A percentile compares a stretch with the other conserved stretches of the same genome.
Conservation (phyloP, 139 green algal genomes). For the Choricystis sp. region DNA sequence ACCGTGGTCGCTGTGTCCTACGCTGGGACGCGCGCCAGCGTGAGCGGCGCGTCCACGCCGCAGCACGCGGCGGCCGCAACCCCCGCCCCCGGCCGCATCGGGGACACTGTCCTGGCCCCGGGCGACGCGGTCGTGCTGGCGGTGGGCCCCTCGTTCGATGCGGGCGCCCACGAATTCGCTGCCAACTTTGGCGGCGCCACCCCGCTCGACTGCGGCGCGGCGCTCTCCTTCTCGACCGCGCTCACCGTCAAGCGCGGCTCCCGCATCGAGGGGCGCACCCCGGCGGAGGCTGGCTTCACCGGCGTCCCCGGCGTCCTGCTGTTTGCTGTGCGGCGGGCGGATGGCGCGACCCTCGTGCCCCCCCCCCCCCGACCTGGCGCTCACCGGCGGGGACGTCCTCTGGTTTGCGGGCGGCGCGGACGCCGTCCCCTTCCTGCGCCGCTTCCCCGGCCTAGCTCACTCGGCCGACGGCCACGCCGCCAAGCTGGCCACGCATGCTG, state of each 20-base stretch:
- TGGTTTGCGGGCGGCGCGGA: constrained; percentile 33
- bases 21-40: constrained; percentile 5
- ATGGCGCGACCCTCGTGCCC: constrained; percentile 1
- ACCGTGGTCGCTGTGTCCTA: constrained; percentile 31
- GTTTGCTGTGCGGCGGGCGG: constrained; percentile 14
- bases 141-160: neutral
- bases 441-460: constrained; percentile 18
- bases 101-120: constrained; percentile 14
- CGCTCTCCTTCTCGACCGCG: neutral
- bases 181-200: neutral
- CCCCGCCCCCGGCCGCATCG: constrained; percentile 6
- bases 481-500: constrained; percentile 4
- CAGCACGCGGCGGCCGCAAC: too few relatives aligned
- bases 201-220: neutral
- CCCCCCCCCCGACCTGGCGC: neutral
- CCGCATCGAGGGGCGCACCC: constrained; percentile 7
- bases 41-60: too few relatives aligned
- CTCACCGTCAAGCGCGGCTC: constrained; percentile 6
- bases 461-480: constrained; percentile 1
- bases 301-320: constrained; percentile 19
- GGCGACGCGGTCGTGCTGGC: constrained; percentile 15
- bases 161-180: neutral
- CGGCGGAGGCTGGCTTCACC: constrained; percentile 13
- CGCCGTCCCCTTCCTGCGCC: constrained; percentile 17
- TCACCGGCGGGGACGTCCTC: constrained; percentile 21